A percentile compares a stretch with the other conserved stretches of the same genome.
These are phyloP conservation scores for Yamadazyma membranifaciens DNA, from an alignment of 1,139 yeast genomes.

Conservation along the genomic window DNA sequence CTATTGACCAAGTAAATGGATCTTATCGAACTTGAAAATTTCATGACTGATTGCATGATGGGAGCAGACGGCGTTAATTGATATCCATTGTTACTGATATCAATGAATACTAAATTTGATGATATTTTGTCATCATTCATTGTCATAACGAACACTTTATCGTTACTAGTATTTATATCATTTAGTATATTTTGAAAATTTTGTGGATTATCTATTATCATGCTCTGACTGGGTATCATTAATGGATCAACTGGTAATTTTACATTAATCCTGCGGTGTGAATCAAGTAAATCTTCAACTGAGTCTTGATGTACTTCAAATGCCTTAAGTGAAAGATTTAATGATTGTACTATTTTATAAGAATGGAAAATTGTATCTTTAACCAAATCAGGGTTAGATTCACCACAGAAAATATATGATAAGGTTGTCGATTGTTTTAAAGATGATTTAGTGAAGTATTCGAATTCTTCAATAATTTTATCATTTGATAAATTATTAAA, in stretches of 20 bases:
- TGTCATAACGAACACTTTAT: constrained; percentile 4
- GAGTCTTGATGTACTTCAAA: constrained; percentile 10
- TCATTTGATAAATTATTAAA: constrained; percentile 8
- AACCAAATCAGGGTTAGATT: constrained; percentile 5
- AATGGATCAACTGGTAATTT: constrained; percentile 2
- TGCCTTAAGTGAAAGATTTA: constrained; percentile 19
- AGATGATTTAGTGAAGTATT: constrained; percentile 7
- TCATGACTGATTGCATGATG: not conserved
- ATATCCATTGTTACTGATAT: not conserved
- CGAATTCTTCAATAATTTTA: constrained; percentile 11
- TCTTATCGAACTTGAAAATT: constrained; percentile 1
- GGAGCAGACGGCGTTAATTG: not conserved
- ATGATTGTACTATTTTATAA: constrained; percentile 2
- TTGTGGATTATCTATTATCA: constrained; percentile 15
- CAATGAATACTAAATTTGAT: constrained; percentile 6
- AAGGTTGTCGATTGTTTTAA: constrained; percentile 4
- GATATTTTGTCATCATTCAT: not conserved
- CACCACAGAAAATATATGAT: constrained; percentile 13
- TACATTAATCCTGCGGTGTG: constrained; percentile 5
- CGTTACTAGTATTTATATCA: not conserved
- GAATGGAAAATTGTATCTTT: constrained; percentile 9
- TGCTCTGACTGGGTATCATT: constrained; percentile 11
- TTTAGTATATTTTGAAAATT: constrained; percentile 12
- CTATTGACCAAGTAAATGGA: constrained; percentile 2
- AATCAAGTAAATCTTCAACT: constrained; percentile 14